Evolutionary conservation across 164 flowering plant species (phyloP), one percentile per base, ranked within the genome.

Genomic region (Magnolia kwangsiensis): DNA sequence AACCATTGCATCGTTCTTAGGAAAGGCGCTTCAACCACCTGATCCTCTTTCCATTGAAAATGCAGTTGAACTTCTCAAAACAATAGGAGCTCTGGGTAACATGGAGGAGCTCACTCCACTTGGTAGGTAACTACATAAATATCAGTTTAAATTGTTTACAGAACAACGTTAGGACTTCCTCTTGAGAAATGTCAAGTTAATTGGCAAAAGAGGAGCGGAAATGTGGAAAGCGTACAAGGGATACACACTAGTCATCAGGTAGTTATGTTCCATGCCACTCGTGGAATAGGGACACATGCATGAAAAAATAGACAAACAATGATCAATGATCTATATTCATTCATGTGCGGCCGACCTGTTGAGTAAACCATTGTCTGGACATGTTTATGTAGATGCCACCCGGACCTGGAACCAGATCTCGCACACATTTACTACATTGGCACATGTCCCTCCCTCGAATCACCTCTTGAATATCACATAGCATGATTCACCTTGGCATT

Each of bases 1-100:
- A 67, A 63, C 83, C 58, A 81, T 93, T 81, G 91, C 86, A 29
- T 83, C 93, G 27, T 96, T 96, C 84, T 84, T 96, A 79, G 89
- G 90, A 11, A 92, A 93, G 87, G 96, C 98, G 50, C 90, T 96
- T 74, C 96, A 96, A 85, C 97, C 99, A 14, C 99, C 99, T 67
- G 96, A 92, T 85, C 77, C 95, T 77, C 94, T 92, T 29, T 80
- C 99, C 71, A 96, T 96, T 74, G 86, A 88, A 75, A 96, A 96
- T 86, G 98, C 99, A 19, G 81, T 96, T 83, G 99, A 92, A 77
- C 96, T 94, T 83, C 92, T 96, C 18, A 93, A 92, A 78, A 94
- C 95, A 18, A 90, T 92, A 80, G 99, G 98, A 14, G 96, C 97
- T 73, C 81, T 96, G 11, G 92, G 92, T 87, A 91, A 93, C 67